Evolutionary conservation across 371 early-diverging fungal genomes (phyloP).

Genomic region (Rhizopus delemar): DNA sequence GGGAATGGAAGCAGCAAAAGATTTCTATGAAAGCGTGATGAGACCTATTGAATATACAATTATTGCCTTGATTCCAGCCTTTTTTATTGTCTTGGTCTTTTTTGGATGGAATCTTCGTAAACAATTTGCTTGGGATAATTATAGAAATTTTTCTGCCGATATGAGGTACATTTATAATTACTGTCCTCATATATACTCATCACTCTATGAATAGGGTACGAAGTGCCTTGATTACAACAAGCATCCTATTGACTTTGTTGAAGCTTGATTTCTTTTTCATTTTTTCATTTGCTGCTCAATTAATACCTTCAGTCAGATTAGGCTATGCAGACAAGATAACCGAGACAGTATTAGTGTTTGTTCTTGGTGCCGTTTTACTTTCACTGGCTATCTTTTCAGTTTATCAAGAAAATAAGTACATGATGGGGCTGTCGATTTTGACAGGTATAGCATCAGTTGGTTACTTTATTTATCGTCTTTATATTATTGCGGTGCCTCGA

Average conservation of each 20-base stretch:
- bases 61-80: constrained; percentile 51
- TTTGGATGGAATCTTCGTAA: constrained; percentile 49
- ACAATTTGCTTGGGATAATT: constrained; percentile 58
- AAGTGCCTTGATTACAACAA: constrained; percentile 42
- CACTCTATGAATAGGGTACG: constrained; percentile 30
- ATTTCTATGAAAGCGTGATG: constrained; percentile 39
- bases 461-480: constrained; percentile 45
- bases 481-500: constrained; percentile 28
- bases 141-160: constrained; percentile 54
- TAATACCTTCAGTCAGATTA: constrained; percentile 49
- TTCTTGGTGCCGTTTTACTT: constrained; percentile 37
- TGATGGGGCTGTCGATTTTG: constrained; percentile 29
- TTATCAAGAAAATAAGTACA: constrained; percentile 42
- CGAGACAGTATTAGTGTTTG: constrained; percentile 47
- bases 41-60: constrained; percentile 51
- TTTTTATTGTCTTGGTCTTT: constrained; percentile 41
- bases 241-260: constrained; percentile 42
- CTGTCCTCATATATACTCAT: not conserved
- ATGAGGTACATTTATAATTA: constrained; percentile 30
- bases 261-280: constrained; percentile 55
- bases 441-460: constrained; percentile 22
- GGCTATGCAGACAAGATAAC: constrained; percentile 38
- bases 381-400: constrained; percentile 36
- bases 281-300: constrained; percentile 52
- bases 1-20: constrained; percentile 36